A percentile compares a stretch with the other conserved stretches of the same genome.
phyloP scores from a whole-genome alignment of 768 basidiomycete species.

The Myochromella boudieri region DNA sequence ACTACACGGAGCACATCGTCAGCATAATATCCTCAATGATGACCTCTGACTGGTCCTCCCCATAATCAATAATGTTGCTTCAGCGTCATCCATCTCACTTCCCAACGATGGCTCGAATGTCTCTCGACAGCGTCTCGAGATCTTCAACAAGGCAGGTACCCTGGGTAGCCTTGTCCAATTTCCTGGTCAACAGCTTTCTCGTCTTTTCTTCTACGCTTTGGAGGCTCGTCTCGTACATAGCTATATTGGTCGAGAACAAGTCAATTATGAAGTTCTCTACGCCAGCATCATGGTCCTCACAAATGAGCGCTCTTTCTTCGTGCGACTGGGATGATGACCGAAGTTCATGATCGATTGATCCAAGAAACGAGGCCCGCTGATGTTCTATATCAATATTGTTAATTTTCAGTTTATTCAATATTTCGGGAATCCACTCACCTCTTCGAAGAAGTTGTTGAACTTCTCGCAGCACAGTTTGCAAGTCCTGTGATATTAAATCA shows the following conservation, averaged over 20 bases:
- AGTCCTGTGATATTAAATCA: not conserved
- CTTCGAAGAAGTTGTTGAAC: slow-evolving; percentile 5
- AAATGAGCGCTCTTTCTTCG: slow-evolving; percentile 9
- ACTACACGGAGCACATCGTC: too few relatives aligned
- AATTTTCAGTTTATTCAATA: not conserved
- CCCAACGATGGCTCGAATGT: slow-evolving; percentile 12
- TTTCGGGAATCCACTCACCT: slow-evolving; percentile 2
- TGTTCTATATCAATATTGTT: slow-evolving; percentile 1
- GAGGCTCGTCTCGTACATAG: not conserved
- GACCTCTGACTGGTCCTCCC: not conserved
- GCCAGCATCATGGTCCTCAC: slow-evolving; percentile 5
- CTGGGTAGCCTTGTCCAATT: slow-evolving; percentile 20
- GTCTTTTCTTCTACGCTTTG: slow-evolving; percentile 10
- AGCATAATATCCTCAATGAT: too few relatives aligned
- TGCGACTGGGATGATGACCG: not conserved
- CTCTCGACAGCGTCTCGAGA: slow-evolving; percentile 19
- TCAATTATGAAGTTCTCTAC: not conserved
- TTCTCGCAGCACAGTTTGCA: not conserved
- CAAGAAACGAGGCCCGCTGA: slow-evolving; percentile 5
- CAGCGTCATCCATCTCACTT: slow-evolving; percentile 2
- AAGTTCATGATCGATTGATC: slow-evolving; percentile 1
- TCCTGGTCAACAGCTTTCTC: slow-evolving; percentile 16
- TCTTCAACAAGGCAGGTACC: slow-evolving; percentile 17
- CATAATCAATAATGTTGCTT: not conserved
- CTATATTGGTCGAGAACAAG: slow-evolving; percentile 3